Evolutionary conservation across 768 basidiomycete species (phyloP).

Genomic region (Termitomyces heimii): DNA sequence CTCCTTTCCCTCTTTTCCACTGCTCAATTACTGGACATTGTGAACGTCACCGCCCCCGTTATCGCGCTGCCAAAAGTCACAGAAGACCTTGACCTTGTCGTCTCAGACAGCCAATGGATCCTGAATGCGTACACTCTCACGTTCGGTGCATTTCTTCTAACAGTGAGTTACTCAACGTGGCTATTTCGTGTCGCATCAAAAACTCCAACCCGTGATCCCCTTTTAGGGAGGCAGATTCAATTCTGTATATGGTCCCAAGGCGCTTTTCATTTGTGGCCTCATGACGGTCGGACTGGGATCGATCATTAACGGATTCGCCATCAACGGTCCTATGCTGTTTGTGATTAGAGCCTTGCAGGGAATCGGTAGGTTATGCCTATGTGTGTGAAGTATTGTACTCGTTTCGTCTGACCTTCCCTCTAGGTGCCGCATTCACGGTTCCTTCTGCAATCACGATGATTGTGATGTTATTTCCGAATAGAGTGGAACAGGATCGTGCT

Average conservation of each 20-base stretch:
- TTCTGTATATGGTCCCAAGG: slow-evolving; percentile 29
- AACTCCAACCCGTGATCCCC: neutral
- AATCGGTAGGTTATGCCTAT: slow-evolving; percentile 21
- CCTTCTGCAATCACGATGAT: slow-evolving; percentile 41
- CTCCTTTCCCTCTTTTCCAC: slow-evolving; percentile 26
- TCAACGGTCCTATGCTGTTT: slow-evolving; percentile 37
- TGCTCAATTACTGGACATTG: slow-evolving; percentile 33
- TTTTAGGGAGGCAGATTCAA: slow-evolving; percentile 23
- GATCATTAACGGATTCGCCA: slow-evolving; percentile 34
- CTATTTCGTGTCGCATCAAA: neutral
- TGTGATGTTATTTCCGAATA: slow-evolving; percentile 41
- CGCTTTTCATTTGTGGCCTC: slow-evolving; percentile 35
- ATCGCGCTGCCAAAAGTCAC: slow-evolving; percentile 28
- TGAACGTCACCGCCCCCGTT: slow-evolving; percentile 32
- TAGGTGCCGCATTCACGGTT: slow-evolving; percentile 29
- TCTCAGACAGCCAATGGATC: slow-evolving; percentile 24
- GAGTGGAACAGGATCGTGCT: slow-evolving; percentile 37
- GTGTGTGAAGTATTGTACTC: neutral
- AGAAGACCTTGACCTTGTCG: slow-evolving; percentile 5
- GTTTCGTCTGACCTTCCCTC: neutral
- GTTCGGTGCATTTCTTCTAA: slow-evolving; percentile 32
- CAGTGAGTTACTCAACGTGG: neutral
- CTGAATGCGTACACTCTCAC: slow-evolving; percentile 30
- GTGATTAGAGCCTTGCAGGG: slow-evolving; percentile 44
- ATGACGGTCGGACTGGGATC: slow-evolving; percentile 32